phyloP scores from a whole-genome alignment of 164 flowering plant species.

The Umbilicus rupestris region DNA sequence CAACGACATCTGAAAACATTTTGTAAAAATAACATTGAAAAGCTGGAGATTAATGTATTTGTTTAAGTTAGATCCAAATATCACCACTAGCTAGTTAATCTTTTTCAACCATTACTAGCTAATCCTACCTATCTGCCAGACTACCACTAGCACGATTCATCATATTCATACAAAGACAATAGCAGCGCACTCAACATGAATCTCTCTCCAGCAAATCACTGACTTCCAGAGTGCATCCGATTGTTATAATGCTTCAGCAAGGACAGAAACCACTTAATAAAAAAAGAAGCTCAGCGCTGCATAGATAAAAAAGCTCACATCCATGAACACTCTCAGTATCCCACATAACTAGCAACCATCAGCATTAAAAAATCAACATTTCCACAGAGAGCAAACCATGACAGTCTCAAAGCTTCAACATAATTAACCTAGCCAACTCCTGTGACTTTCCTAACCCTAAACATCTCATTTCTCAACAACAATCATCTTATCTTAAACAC shows the following conservation, averaged over 20 bases:
- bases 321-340: not conserved
- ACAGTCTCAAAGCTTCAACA: not conserved
- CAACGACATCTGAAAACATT: not conserved
- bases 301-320: too few species aligned
- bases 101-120: not conserved
- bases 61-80: not conserved
- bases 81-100: not conserved
- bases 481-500: not conserved
- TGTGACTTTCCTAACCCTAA: not conserved
- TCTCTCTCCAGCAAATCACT: too few species aligned
- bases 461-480: too few species aligned
- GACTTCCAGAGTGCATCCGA: too few species aligned
- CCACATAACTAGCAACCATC: not conserved
- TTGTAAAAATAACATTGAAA: not conserved
- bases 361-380: not conserved
- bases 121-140: not conserved
- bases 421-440: not conserved
- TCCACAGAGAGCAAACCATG: not conserved
- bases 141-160: not conserved
- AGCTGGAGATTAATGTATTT: too few species aligned
- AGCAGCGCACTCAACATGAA: not conserved
- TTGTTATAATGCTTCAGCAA: too few species aligned
- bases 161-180: not conserved
- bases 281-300: too few species aligned
- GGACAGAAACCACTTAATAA: too few species aligned